Percentiles rank a stretch among this genome's conserved stretches.
phyloP scores from a whole-genome alignment of 768 basidiomycete species.

The Flagelloscypha sp. region DNA sequence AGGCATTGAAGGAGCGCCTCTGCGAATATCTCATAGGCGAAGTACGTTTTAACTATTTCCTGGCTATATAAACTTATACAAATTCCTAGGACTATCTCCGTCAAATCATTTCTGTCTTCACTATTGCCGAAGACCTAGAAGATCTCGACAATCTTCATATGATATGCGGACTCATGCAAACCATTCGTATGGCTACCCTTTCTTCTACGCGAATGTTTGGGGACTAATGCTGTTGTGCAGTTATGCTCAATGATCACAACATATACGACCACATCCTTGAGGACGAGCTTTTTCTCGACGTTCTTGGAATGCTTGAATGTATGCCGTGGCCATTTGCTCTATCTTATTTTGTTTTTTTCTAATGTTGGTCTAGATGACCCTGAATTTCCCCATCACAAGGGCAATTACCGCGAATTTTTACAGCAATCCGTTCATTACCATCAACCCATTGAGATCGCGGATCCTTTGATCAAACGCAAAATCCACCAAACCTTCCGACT shows the following conservation, averaged over 20 bases:
- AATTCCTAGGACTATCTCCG: constrained; percentile 74
- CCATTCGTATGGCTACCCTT: constrained; percentile 67
- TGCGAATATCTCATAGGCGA: constrained; percentile 84
- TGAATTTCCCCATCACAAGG: constrained; percentile 94
- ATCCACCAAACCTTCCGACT: constrained; percentile 97
- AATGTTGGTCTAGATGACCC: constrained; percentile 67
- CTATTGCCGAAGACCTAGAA: constrained; percentile 89
- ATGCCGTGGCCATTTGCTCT: constrained; percentile 28
- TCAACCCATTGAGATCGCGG: constrained; percentile 80
- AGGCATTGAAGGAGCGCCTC: constrained; percentile 69
- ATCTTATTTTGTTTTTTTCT: constrained; percentile 7
- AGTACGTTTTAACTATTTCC: constrained; percentile 38
- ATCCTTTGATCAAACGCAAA: constrained; percentile 69
- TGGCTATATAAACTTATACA: too few relatives aligned
- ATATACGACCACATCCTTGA: constrained; percentile 93
- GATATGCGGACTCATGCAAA: constrained; percentile 87
- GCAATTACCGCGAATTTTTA: constrained; percentile 93
- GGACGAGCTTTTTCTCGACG: constrained; percentile 86
- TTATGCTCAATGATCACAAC: constrained; percentile 89
- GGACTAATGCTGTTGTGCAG: constrained; percentile 30
- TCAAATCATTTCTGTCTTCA: constrained; percentile 73
- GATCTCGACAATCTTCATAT: constrained; percentile 85
- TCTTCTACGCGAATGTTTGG: too few relatives aligned
- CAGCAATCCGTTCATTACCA: constrained; percentile 76
- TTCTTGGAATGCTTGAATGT: constrained; percentile 98